Base-by-base conservation (phyloP, 75 land plant genomes). In the Pinus tabuliformis region DNA sequence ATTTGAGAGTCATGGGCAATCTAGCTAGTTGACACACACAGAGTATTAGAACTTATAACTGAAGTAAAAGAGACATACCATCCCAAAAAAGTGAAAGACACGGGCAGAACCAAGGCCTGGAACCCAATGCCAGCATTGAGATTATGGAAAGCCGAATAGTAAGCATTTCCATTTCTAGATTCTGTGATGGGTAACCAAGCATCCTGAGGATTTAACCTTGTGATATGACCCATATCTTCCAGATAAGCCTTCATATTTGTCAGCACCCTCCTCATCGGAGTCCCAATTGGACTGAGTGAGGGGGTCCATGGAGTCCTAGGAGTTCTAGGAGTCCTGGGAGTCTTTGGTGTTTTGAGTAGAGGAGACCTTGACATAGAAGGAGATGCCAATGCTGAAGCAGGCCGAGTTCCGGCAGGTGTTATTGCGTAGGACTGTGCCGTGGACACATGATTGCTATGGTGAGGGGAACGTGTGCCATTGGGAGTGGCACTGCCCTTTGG, bases 131-230 rank as follows among this genome's bases (percentile, higher is more conserved):
- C 94, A 33, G 99, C 90, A 77, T 86, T 89, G 63, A 96, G 85
- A 74, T 85, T 91, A 73, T 96, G 99, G 78, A 96, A 96, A 20
- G 99, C 91, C 15, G 99, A 80, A 78, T 96, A 96, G 75, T 88
- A 88, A 30, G 89, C 90, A 76, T 96, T 96, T 33, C 99, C 99
- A 71, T 90, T 93, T 30, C 99, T 81, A 3, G 97, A 91, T 81
- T 96, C 99, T 30, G 99, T 96, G 74, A 96, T 88, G 33, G 99
- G 99, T 11, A 96, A 90, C 99, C 99, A 96, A 28, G 92, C 91
- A 77, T 96, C 97, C 59, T 82, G 89, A 6, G 92, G 92, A 72
- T 91, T 86, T 62, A 93, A 83, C 79, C 87, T 93, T 20, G 97
- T 91, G 4, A 91, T 75, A 76, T 96, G 99, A 3, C 99, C 99